A percentile compares a stretch with the other conserved stretches of the same genome.
These are phyloP conservation scores for Daldinia childiae DNA, from an alignment of 495 filamentous ascomycete species.

Conservation along the genomic window DNA sequence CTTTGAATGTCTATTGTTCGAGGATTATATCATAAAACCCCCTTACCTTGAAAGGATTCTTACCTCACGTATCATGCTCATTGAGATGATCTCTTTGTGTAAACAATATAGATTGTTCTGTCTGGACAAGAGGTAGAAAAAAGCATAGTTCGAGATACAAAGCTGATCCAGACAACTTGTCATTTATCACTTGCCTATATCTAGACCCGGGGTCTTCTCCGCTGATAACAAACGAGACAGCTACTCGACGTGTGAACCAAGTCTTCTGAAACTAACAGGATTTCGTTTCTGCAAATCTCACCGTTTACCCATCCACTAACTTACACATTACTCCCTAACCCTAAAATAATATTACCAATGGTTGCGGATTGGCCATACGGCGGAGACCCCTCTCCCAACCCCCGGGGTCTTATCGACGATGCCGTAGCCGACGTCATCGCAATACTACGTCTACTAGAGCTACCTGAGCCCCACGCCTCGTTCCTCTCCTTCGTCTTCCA, in stretches of 20 bases:
- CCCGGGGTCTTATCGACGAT: background rate
- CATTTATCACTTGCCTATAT: background rate
- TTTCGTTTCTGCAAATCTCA: background rate
- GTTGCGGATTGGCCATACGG: background rate
- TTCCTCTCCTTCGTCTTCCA: background rate
- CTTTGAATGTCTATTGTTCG: background rate
- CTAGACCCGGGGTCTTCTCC: background rate
- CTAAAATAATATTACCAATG: background rate
- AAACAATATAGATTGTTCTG: background rate
- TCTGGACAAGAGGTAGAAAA: background rate
- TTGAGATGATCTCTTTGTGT: background rate
- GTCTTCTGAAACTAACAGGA: background rate
- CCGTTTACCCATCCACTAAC: background rate
- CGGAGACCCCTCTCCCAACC: background rate
- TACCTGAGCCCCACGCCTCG: background rate
- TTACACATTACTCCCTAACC: background rate
- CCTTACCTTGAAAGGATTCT: background rate
- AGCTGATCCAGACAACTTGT: background rate
- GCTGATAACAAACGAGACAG: background rate
- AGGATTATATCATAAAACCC: background rate
- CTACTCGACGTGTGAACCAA: background rate
- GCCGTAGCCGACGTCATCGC: background rate
- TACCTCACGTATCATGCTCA: background rate
- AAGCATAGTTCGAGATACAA: background rate
- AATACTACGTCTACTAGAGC: background rate